A percentile compares a stretch with the other conserved stretches of the same genome.
These are phyloP conservation scores for Cordyceps cateniannulata DNA, from an alignment of 2,329 filamentous ascomycete genomes.

Conservation along the genomic window DNA sequence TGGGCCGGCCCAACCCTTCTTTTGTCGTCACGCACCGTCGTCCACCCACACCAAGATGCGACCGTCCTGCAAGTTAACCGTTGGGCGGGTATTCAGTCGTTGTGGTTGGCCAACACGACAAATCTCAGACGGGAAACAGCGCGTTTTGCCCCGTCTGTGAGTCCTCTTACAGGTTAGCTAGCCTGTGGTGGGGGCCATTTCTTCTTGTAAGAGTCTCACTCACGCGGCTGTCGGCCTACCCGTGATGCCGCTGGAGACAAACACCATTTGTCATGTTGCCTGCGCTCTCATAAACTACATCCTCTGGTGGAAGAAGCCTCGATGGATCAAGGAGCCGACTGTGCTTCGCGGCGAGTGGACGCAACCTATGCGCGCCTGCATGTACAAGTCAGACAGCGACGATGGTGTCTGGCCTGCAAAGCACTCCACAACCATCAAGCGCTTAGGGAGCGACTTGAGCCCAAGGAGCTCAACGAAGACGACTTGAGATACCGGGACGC, in stretches of 20 bases:
- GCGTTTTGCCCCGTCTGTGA: too few relatives aligned
- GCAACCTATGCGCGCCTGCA: conserved; percentile 7
- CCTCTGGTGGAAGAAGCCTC: conserved; percentile 20
- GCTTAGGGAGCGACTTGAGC: not conserved
- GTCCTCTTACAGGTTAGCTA: conserved; percentile 24
- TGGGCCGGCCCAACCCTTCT: too few relatives aligned
- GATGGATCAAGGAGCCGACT: conserved; percentile 11
- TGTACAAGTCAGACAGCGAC: conserved; percentile 12
- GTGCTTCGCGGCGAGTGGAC: conserved; percentile 12
- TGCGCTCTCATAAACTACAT: conserved; percentile 27
- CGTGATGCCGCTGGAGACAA: conserved; percentile 29
- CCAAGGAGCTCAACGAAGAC: not conserved
- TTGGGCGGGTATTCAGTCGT: too few relatives aligned
- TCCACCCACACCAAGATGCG: too few relatives aligned
- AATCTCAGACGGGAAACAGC: too few relatives aligned
- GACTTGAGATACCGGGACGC: not conserved
- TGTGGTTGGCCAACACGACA: too few relatives aligned
- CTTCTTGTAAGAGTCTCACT: conserved; percentile 15
- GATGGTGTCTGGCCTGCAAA: not conserved
- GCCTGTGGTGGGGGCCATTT: too few relatives aligned
- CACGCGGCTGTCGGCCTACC: conserved; percentile 25
- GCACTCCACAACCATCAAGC: not conserved
- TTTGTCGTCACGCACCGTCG: too few relatives aligned
- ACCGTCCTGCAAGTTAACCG: too few relatives aligned
- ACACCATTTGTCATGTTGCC: conserved; percentile 27